Conservation (phyloP, 345 rosid genomes). For the Hypericum perforatum region DNA sequence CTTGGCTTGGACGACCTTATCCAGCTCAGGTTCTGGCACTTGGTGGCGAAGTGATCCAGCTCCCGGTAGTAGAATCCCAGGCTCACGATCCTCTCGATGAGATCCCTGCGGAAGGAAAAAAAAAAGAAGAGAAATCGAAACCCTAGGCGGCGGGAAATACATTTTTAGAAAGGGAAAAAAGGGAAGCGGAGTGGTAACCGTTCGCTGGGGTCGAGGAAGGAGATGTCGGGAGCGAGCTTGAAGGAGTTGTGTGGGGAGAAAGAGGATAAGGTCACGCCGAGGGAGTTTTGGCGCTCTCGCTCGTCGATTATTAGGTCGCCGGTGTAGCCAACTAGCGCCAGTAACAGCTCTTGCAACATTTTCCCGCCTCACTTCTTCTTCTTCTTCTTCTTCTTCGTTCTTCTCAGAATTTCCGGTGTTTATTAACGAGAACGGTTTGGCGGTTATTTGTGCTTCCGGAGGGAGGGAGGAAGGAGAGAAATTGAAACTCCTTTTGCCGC, state of each 20-base stretch:
- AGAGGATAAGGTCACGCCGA: conserved; percentile 41
- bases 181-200: conserved; percentile 32
- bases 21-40: conserved; percentile 81
- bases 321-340: conserved; percentile 77
- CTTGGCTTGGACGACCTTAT: conserved; percentile 45
- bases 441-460: too few species aligned
- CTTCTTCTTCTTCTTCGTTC: not conserved
- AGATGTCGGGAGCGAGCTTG: conserved; percentile 86
- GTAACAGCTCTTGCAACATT: conserved; percentile 87
- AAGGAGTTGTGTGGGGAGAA: conserved; percentile 58
- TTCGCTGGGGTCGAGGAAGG: conserved; percentile 78
- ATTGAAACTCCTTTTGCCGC: too few species aligned
- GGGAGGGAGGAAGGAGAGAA: too few species aligned
- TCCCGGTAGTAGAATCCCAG: conserved; percentile 88
- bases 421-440: too few species aligned
- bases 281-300: conserved; percentile 54
- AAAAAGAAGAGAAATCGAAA: not conserved
- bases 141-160: not conserved
- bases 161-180: not conserved
- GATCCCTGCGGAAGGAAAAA: conserved; percentile 39
- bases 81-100: conserved; percentile 72
- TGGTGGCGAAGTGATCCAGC: conserved; percentile 71
- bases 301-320: conserved; percentile 91
- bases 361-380: not conserved
- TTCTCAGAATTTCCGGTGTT: too few species aligned